These are phyloP conservation scores for Turritis glabra DNA, from an alignment of 345 rosid species.

Conservation along the genomic window DNA sequence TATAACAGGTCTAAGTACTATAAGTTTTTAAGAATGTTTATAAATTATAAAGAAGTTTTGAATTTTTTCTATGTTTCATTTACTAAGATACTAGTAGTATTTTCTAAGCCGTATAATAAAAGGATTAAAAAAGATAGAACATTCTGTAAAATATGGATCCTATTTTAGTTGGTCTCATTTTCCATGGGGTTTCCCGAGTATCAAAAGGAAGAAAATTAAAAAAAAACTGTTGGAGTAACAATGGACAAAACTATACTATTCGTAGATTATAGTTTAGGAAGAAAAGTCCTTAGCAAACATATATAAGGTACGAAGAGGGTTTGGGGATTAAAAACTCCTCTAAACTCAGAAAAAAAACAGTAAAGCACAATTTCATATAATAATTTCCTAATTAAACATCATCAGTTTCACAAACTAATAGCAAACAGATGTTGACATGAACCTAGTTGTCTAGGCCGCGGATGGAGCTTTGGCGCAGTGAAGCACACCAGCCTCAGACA, in stretches of 20 bases:
- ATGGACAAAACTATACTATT: neutral
- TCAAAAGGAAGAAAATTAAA: neutral
- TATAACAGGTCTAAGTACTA: neutral
- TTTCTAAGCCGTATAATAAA: no score
- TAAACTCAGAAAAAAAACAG: neutral
- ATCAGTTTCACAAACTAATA: slow-evolving; percentile 1
- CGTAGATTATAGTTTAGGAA: neutral
- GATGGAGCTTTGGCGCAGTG: slow-evolving; percentile 46
- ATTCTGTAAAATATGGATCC: no score
- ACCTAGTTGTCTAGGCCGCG: slow-evolving; percentile 44
- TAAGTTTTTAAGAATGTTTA: neutral
- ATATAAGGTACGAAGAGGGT: slow-evolving; percentile 2
- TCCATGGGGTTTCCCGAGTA: neutral
- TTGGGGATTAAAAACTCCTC: neutral
- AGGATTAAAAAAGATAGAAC: no score
- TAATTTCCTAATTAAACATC: slow-evolving; percentile 1
- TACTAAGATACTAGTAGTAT: neutral
- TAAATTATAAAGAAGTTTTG: neutral
- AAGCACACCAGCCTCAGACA: slow-evolving; percentile 40
- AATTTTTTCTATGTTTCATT: neutral
- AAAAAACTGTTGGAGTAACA: neutral
- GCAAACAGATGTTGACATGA: neutral
- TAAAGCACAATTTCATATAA: neutral
- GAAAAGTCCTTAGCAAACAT: slow-evolving; percentile 15
- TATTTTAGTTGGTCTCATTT: no score